Evolutionary conservation across 805 yeast species (phyloP).

Genomic region (Yamadazyma phyllophila): DNA sequence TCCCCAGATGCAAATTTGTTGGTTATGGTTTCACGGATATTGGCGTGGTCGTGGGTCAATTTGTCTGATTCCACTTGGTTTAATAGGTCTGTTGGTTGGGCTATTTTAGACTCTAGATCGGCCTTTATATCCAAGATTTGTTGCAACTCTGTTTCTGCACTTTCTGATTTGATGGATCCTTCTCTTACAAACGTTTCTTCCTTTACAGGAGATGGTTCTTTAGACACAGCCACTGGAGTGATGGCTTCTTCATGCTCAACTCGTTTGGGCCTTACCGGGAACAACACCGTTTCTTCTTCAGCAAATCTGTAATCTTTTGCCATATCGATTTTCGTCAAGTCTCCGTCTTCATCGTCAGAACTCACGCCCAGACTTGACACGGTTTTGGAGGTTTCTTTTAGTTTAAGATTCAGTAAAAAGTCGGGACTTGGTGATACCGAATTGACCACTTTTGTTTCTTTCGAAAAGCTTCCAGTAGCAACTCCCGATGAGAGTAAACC

Average conservation of each 20-base stretch:
- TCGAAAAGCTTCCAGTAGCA: slow-evolving; percentile 25
- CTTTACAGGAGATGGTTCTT: slow-evolving; percentile 13
- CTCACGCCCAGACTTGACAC: background rate
- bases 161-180: slow-evolving; percentile 29
- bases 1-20: slow-evolving; percentile 20
- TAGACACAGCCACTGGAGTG: slow-evolving; percentile 8
- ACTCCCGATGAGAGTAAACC: slow-evolving; percentile 75
- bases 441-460: slow-evolving; percentile 28
- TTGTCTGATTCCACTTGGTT: slow-evolving; percentile 31
- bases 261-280: slow-evolving; percentile 72
- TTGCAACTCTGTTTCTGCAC: slow-evolving; percentile 26
- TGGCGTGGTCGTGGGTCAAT: slow-evolving; percentile 29
- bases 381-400: slow-evolving; percentile 1
- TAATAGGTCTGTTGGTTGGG: slow-evolving; percentile 26
- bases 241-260: slow-evolving; percentile 36
- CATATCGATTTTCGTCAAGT: slow-evolving; percentile 56
- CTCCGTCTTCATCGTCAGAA: slow-evolving; percentile 34
- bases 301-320: slow-evolving; percentile 54
- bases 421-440: slow-evolving; percentile 39
- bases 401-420: slow-evolving; percentile 33
- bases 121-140: slow-evolving; percentile 25
- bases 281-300: slow-evolving; percentile 52
- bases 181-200: slow-evolving; percentile 12
- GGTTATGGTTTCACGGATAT: slow-evolving; percentile 27
- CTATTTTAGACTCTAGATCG: slow-evolving; percentile 26